Conservation (phyloP, 1,284 basidiomycete genomes). For the Tilletia setariae region DNA sequence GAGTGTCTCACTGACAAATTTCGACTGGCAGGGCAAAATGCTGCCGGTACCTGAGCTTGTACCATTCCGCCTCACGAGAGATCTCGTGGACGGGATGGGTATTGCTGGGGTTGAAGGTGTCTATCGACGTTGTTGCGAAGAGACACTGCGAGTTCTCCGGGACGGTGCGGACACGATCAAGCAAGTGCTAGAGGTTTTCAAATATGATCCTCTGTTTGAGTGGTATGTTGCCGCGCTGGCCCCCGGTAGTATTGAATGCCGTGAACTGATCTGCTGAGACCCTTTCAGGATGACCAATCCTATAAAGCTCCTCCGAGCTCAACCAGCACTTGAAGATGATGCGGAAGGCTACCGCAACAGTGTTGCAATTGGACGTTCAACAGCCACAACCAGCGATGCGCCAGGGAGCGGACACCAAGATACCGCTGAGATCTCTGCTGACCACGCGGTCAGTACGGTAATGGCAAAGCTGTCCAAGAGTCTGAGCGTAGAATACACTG, state of each 20-base stretch:
- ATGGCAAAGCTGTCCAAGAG: conserved; percentile 71
- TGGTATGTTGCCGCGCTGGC: conserved; percentile 62
- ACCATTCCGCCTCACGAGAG: conserved; percentile 89
- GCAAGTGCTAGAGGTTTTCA: conserved; percentile 94
- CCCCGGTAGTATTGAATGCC: no score
- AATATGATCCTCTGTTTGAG: conserved; percentile 87
- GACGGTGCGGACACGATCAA: conserved; percentile 80
- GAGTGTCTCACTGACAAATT: not conserved
- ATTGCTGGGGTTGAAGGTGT: conserved; percentile 86
- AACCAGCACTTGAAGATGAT: conserved; percentile 23
- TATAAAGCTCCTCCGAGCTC: conserved; percentile 39
- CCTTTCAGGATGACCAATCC: conserved; percentile 28
- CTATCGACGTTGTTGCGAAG: conserved; percentile 89
- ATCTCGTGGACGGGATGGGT: conserved; percentile 91
- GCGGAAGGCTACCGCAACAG: not conserved
- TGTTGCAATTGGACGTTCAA: conserved; percentile 1
- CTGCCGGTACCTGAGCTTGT: conserved; percentile 81
- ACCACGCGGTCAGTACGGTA: conserved; percentile 67
- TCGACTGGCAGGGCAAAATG: conserved; percentile 68
- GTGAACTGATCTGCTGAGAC: not conserved
- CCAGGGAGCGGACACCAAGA: conserved; percentile 28
- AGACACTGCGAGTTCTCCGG: conserved; percentile 84
- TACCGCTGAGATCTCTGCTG: conserved; percentile 77
- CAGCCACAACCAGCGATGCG: conserved; percentile 7
- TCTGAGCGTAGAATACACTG: conserved; percentile 84